Base-by-base conservation (phyloP, 192 early-diverging fungal species). In the Phlyctochytrium arcticum region DNA sequence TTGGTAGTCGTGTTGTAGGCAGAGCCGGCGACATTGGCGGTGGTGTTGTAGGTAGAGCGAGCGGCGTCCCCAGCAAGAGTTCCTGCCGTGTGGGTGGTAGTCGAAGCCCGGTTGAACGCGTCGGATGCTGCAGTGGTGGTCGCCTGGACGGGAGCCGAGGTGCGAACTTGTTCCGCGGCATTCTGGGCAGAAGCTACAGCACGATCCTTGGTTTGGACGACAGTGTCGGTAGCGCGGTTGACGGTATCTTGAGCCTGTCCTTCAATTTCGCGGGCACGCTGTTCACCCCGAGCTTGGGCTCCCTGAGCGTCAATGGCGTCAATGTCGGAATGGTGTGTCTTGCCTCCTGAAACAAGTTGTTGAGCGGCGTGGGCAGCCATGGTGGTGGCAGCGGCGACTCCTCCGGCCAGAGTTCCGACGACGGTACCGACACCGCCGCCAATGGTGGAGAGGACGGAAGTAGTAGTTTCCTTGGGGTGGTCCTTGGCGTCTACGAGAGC, bases 21-120 rank as follows among this genome's bases (percentile, higher is more conserved):
- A 36, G 17, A 10, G 15, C 30, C 55, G 17, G 55, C 55, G 35
- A 36, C 29, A 29, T 57, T 24, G 12, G 64, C 64, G 8, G 36
- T 57, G 17, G 35, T 57, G 24, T 39, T 21, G 29, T 57, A 57
- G n/a, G 55, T 26, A 31, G 47, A 29, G 5, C 42, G 54, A 4
- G 64, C 64, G 24, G 54, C 54, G 27, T 66, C 64, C 24, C 64
- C 64, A 42, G 37, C 64, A 42, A 66, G 27, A 27, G 64, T 66
- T 3, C 31, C 53, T 7, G 54, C 64, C 5, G 64, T 54, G 37
- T 36, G 9, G 15, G 44, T 48, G 36, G 48, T 66, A 31, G 26
- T 54, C 33, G 48, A 26, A 10, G 64, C 64, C 10, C 48, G 10
- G 47, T 57, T 54, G 2, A 42, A 66, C 15, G 64, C 64, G 6